Evolutionary conservation across 345 rosid genomes (phyloP).

Genomic region (Microcos paniculata): DNA sequence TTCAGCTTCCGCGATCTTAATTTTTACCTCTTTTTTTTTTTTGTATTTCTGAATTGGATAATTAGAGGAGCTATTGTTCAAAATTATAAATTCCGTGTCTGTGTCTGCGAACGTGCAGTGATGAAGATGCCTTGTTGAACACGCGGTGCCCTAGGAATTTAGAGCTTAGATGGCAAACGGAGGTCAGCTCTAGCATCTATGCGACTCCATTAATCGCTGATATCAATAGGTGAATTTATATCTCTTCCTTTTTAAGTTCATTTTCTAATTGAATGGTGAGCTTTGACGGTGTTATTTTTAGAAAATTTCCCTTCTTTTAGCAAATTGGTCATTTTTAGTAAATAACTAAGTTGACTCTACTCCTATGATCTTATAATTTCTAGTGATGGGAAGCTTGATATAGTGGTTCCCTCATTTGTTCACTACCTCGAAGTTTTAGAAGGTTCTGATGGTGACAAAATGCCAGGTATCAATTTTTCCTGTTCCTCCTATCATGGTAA

Average conservation of each 20-base stretch:
- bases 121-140: conserved; percentile 87
- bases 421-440: conserved; percentile 99
- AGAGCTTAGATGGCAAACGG: conserved; percentile 99
- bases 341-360: neutral
- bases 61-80: neutral
- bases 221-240: conserved; percentile 63
- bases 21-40: neutral
- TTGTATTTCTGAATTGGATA: neutral
- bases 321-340: neutral
- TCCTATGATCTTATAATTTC: neutral
- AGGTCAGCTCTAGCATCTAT: conserved; percentile 94
- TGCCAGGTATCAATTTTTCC: conserved; percentile 60
- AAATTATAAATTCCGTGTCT: conserved; percentile 4
- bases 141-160: conserved; percentile 85
- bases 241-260: neutral
- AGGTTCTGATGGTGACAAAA: conserved; percentile 98
- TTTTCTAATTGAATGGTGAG: neutral
- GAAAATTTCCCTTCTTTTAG: neutral
- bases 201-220: conserved; percentile 95
- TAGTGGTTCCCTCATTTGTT: conserved; percentile 94
- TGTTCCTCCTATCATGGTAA: neutral
- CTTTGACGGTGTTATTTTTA: neutral
- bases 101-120: conserved; percentile 43
- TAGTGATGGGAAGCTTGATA: conserved; percentile 98
- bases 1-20: neutral